Percentiles rank a stretch among this genome's conserved stretches.
These are phyloP conservation scores for Aspergillus texensis DNA, from an alignment of 2,329 filamentous ascomycete genomes.

Conservation along the genomic window DNA sequence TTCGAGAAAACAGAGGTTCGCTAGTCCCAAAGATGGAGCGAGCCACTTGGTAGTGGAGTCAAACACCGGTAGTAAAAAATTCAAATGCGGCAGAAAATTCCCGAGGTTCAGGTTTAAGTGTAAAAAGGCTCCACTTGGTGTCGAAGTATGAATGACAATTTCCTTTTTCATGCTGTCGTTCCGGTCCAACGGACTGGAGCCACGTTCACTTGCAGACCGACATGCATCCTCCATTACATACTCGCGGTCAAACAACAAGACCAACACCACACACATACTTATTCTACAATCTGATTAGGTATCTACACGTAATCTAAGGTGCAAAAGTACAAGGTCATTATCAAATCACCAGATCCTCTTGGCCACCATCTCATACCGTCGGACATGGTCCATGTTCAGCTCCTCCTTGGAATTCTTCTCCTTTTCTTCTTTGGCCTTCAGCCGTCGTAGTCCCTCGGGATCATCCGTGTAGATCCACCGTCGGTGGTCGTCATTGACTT, in stretches of 20 bases:
- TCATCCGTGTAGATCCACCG: slow-evolving; percentile 87
- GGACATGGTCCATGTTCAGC: slow-evolving; percentile 67
- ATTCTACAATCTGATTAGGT: not conserved
- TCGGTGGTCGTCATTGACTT: slow-evolving; percentile 84
- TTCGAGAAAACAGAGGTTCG: not conserved
- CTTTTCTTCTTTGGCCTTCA: slow-evolving; percentile 64
- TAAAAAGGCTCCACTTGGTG: not conserved
- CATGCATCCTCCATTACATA: not conserved
- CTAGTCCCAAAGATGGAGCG: not conserved
- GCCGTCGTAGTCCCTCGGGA: slow-evolving; percentile 66
- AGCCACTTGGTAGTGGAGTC: not conserved
- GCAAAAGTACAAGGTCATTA: not conserved
- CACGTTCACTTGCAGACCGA: not conserved
- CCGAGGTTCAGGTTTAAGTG: not conserved
- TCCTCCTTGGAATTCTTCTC: slow-evolving; percentile 61
- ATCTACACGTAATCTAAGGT: not conserved
- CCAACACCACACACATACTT: not conserved
- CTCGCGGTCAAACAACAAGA: not conserved
- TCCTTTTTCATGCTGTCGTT: not conserved
- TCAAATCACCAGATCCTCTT: slow-evolving; percentile 85
- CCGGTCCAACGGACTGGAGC: not conserved
- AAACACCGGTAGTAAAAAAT: not conserved
- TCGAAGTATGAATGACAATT: not conserved
- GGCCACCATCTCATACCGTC: slow-evolving; percentile 90
- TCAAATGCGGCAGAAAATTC: not conserved